phyloP scores from a whole-genome alignment of 2,329 filamentous ascomycete genomes.

The Ascochyta clinopodiicola region DNA sequence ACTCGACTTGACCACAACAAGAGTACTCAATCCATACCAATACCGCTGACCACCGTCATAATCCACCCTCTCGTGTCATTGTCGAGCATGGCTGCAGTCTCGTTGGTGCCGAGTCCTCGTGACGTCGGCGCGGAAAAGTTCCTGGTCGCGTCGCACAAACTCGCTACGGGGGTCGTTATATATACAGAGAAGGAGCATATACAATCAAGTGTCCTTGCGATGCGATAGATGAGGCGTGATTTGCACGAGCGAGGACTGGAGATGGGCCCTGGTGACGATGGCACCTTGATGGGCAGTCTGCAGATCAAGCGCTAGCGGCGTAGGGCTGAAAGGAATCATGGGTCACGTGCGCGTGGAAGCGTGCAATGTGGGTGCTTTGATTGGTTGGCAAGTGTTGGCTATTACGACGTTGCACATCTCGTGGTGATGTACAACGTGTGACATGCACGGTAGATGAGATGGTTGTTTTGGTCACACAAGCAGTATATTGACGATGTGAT shows the following conservation, averaged over 20 bases:
- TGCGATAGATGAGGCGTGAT: background rate
- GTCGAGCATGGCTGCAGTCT: slow-evolving; percentile 31
- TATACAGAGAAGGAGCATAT: background rate
- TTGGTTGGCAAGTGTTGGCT: background rate
- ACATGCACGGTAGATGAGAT: background rate
- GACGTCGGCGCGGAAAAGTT: slow-evolving; percentile 27
- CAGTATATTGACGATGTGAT: background rate
- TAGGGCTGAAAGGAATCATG: slow-evolving; percentile 7
- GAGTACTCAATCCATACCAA: slow-evolving; percentile 57
- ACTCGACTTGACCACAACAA: background rate
- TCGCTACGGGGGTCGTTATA: background rate
- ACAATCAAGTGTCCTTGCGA: background rate
- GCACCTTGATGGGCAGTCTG: slow-evolving; percentile 27
- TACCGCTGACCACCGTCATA: slow-evolving; percentile 82
- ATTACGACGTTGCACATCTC: background rate
- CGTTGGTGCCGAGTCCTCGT: slow-evolving; percentile 9
- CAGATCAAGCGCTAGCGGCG: slow-evolving; percentile 15
- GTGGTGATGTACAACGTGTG: background rate
- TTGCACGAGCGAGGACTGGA: background rate
- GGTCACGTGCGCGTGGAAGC: slow-evolving; percentile 7
- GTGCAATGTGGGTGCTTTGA: background rate
- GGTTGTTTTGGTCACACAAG: background rate
- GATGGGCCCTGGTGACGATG: slow-evolving; percentile 4
- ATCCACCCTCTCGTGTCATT: slow-evolving; percentile 90
- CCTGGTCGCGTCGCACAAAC: slow-evolving; percentile 1